phyloP scores from a whole-genome alignment of 1,284 basidiomycete species.

The Fomitopsis betulina region DNA sequence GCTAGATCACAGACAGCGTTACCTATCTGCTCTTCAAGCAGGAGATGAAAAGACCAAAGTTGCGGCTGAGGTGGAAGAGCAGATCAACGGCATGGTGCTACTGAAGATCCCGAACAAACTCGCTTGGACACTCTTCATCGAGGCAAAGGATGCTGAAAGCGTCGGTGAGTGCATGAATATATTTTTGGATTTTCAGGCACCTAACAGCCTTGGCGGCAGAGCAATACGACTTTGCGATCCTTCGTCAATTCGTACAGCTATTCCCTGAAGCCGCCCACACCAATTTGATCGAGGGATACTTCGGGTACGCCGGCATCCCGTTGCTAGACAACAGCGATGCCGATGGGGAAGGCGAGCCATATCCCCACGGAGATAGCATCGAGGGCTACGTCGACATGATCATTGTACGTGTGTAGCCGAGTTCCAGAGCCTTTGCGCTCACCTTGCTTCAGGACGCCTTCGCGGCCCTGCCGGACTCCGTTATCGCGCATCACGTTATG shows the following conservation, averaged over 20 bases:
- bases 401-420: constrained; percentile 36
- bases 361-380: constrained; percentile 29
- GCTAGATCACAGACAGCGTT: constrained; percentile 54
- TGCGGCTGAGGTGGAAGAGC: constrained; percentile 59
- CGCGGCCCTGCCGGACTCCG: constrained; percentile 49
- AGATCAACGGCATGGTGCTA: constrained; percentile 71
- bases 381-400: constrained; percentile 47
- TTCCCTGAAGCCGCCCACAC: constrained; percentile 64
- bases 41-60: constrained; percentile 44
- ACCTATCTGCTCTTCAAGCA: constrained; percentile 51
- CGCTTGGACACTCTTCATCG: constrained; percentile 79
- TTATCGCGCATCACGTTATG: constrained; percentile 71
- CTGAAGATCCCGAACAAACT: constrained; percentile 72
- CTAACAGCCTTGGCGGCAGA: constrained; percentile 32
- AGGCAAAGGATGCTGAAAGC: constrained; percentile 68
- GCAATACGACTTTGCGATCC: constrained; percentile 56
- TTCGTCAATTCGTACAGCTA: constrained; percentile 64
- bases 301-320: constrained; percentile 54
- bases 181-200: neutral
- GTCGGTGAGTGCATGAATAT: constrained; percentile 55
- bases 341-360: constrained; percentile 26
- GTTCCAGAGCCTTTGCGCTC: neutral
- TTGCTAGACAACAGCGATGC: constrained; percentile 39
- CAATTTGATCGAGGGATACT: constrained; percentile 64
- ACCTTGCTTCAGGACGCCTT: constrained; percentile 50